Base-by-base conservation (phyloP, 345 rosid species). In the Isatis tinctoria region DNA sequence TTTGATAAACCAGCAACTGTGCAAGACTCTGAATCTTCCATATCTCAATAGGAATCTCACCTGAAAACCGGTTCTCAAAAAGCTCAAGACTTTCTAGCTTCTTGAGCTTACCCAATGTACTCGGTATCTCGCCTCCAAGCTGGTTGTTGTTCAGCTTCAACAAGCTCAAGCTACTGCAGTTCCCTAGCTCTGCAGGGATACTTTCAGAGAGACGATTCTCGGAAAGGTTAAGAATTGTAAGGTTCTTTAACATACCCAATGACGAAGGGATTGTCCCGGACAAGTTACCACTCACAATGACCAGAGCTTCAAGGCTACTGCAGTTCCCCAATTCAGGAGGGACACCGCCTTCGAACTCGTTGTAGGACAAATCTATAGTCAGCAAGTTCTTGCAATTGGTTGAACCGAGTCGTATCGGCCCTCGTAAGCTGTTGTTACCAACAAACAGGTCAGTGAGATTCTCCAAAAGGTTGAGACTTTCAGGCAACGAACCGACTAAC, bases 141-240 rank as follows among this genome's bases (percentile, higher is more conserved):
- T 82, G 87, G 83, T 93, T 93, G 1, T 63, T 49, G 48, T 85
- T 73, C 14, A 85, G 66, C 54, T 35, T 72, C 48, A 93, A 72
- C 57, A 16, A 12, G 30, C 2, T 74, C 79, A 93, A 78, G 58
- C 89, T 84, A 82, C 80, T 81, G 73, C 98, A 90, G 24, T 83
- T 82, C 17, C 93, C 97, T 0, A 93, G 75, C 79, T 89, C 86
- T 1, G 77, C 39, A 5, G 98, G 98, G 52, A 93, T 86, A 60
- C 73, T 69, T 14, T 96, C 97, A 6, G 86, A 90, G 71, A 90
- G 80, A 17, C 28, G 72, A 81, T 93, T 93, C 74, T 86, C 87
- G 14, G 85, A 84, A 13, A 93, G 88, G 58, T 87, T 89, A 35
- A 93, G 85, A 3, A 0, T 0, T 1, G 60, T 36, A 56, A 93